A percentile compares a stretch with the other conserved stretches of the same genome.
phyloP scores from a whole-genome alignment of 345 rosid species.

The Nasturtium officinale region DNA sequence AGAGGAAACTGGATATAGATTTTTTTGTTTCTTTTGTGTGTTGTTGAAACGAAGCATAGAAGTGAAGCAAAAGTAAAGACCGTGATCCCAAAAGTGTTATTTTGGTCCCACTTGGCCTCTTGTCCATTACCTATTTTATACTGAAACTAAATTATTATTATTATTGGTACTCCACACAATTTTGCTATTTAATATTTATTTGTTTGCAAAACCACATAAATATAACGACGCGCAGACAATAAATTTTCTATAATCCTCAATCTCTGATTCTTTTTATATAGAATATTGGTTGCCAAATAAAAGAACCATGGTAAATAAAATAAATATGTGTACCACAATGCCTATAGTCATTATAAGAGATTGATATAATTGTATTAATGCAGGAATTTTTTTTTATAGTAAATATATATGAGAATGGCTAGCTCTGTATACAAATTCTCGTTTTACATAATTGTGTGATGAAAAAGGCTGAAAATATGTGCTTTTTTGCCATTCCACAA shows the following conservation, averaged over 20 bases:
- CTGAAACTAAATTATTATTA: slow-evolving; percentile 24
- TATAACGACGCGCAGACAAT: not conserved
- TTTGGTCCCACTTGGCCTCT: slow-evolving; percentile 58
- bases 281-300: not conserved
- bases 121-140: slow-evolving; percentile 41
- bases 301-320: not conserved
- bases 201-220: slow-evolving; percentile 12
- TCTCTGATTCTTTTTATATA: not conserved
- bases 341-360: not conserved
- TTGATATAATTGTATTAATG: not conserved
- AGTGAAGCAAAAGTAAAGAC: slow-evolving; percentile 90
- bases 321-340: not conserved
- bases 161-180: slow-evolving; percentile 7
- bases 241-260: not conserved
- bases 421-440: not conserved
- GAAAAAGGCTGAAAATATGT: not conserved
- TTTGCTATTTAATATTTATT: slow-evolving; percentile 6
- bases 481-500: not conserved
- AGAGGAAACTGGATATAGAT: not conserved
- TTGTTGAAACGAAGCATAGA: slow-evolving; percentile 59
- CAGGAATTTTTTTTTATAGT: not conserved
- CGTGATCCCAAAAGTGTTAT: slow-evolving; percentile 66
- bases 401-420: not conserved
- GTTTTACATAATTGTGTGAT: not conserved
- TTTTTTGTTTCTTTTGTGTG: slow-evolving; percentile 23